phyloP scores from a whole-genome alignment of 345 rosid species.

The Bruguiera gymnorhiza region DNA sequence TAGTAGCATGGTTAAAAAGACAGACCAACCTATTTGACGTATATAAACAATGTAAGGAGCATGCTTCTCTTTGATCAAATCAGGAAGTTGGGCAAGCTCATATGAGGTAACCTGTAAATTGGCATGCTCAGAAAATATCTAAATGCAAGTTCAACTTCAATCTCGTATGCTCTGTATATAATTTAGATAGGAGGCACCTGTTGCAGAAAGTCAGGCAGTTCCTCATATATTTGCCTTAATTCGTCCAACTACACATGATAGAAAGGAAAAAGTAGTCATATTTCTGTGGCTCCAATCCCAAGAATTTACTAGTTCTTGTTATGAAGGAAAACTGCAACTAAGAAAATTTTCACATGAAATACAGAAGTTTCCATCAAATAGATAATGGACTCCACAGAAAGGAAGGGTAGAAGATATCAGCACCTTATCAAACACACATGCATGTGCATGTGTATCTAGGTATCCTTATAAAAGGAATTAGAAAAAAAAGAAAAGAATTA shows the following conservation, averaged over 20 bases:
- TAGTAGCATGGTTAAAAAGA: not conserved
- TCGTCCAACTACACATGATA: constrained; percentile 66
- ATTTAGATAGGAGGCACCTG: constrained; percentile 48
- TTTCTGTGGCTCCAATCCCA: not conserved
- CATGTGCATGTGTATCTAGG: not conserved
- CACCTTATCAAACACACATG: no score
- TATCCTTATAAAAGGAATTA: not conserved
- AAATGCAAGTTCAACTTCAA: constrained; percentile 14
- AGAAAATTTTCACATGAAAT: no score
- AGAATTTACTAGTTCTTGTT: no score
- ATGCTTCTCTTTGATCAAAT: constrained; percentile 43
- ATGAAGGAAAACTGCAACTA: no score
- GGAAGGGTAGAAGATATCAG: no score
- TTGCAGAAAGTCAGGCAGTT: constrained; percentile 81
- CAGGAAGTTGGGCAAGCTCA: constrained; percentile 71
- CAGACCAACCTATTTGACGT: constrained; percentile 77
- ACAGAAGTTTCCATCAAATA: no score
- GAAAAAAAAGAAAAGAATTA: not conserved
- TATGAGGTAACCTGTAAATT: constrained; percentile 58
- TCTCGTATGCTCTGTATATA: constrained; percentile 2
- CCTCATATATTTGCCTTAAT: constrained; percentile 90
- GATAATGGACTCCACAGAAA: no score
- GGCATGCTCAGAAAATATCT: constrained; percentile 16
- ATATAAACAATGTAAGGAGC: constrained; percentile 74
- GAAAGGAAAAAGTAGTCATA: constrained; percentile 9